Conservation (phyloP, 805 yeast genomes). For the Wickerhamiella australiensis region DNA sequence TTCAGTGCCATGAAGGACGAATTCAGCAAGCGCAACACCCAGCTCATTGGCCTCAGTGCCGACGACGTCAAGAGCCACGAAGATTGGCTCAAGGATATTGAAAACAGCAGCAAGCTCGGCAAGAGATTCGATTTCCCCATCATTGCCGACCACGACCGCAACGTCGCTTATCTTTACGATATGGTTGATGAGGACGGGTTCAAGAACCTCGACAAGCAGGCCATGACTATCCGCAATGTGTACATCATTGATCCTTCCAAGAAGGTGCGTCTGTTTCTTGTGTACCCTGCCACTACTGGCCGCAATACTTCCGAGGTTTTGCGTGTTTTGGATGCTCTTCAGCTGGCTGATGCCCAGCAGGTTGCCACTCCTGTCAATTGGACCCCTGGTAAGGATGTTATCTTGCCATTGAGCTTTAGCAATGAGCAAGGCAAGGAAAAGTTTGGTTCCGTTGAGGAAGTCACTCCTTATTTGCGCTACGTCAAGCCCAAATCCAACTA, state of each 20-base stretch:
- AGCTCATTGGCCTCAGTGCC: conserved; percentile 82
- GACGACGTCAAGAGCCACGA: conserved; percentile 69
- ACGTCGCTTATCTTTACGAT: conserved; percentile 72
- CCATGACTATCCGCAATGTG: conserved; percentile 83
- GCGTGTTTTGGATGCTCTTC: conserved; percentile 81
- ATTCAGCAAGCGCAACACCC: conserved; percentile 71
- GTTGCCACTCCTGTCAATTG: conserved; percentile 88
- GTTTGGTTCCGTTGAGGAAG: conserved; percentile 74
- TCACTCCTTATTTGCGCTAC: conserved; percentile 83
- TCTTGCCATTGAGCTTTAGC: conserved; percentile 75
- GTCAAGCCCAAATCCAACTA: conserved; percentile 27
- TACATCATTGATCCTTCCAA: conserved; percentile 83
- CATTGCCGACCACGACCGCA: conserved; percentile 75
- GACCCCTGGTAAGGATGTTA: conserved; percentile 81
- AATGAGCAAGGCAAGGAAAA: conserved; percentile 69
- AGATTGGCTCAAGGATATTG: conserved; percentile 84
- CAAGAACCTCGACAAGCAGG: conserved; percentile 60
- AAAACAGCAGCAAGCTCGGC: conserved; percentile 60
- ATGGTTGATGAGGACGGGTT: conserved; percentile 82
- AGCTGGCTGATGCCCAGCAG: conserved; percentile 59
- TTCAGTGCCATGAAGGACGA: conserved; percentile 83
- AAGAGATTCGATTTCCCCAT: conserved; percentile 75
- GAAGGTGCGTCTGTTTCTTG: conserved; percentile 73
- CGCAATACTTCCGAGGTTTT: conserved; percentile 88
- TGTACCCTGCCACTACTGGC: conserved; percentile 90